Conservation (phyloP, 768 basidiomycete species). For the Lactarius pseudohatsudake region DNA sequence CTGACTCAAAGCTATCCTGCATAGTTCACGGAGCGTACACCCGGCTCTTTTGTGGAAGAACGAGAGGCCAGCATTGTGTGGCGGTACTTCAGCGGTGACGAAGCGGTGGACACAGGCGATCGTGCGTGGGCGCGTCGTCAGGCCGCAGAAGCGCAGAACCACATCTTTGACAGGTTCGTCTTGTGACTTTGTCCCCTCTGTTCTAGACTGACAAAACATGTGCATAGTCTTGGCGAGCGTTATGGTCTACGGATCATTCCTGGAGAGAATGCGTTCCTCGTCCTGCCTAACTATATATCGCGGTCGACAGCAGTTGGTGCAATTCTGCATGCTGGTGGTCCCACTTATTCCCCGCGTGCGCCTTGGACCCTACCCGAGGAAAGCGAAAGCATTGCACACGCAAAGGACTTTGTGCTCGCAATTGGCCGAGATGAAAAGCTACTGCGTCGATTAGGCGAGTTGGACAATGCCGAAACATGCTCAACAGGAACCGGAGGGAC, state of each 20-base stretch:
- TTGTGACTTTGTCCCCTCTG: not conserved
- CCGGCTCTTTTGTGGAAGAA: constrained; percentile 82
- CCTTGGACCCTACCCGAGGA: constrained; percentile 38
- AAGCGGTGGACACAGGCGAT: constrained; percentile 43
- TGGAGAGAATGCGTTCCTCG: constrained; percentile 74
- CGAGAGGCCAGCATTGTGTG: constrained; percentile 81
- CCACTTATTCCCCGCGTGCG: constrained; percentile 41
- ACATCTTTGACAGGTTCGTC: constrained; percentile 75
- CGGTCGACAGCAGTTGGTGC: constrained; percentile 81
- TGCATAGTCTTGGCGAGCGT: constrained; percentile 67
- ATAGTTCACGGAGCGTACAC: constrained; percentile 87
- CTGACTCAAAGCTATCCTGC: not conserved
- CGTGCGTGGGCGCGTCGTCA: constrained; percentile 82
- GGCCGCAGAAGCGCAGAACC: constrained; percentile 90
- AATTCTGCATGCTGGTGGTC: constrained; percentile 67
- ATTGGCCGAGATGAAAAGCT: constrained; percentile 78
- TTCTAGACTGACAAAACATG: constrained; percentile 7
- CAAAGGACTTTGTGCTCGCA: constrained; percentile 56
- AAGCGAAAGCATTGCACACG: constrained; percentile 40
- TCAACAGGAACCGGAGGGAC: constrained; percentile 72
- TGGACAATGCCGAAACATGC: constrained; percentile 68
- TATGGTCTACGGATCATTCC: constrained; percentile 84
- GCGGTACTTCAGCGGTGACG: constrained; percentile 72
- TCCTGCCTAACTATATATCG: constrained; percentile 80
- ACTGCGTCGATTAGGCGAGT: constrained; percentile 69